phyloP scores from a whole-genome alignment of 1,139 yeast genomes.

The Zygoascus hellenicus region DNA sequence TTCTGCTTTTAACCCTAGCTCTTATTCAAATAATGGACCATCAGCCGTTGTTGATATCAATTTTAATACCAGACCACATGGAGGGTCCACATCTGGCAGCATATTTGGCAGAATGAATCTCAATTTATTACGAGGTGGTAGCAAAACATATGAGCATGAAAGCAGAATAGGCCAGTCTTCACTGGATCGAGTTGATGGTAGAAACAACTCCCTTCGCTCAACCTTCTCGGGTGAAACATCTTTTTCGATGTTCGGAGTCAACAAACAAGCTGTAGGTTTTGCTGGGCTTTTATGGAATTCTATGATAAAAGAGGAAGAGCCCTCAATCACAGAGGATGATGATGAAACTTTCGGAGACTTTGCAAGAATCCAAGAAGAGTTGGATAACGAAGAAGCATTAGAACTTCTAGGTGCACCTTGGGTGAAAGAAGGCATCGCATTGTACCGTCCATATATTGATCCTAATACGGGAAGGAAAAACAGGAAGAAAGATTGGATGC shows the following conservation, averaged over 20 bases:
- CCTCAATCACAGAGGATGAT: conserved; percentile 13
- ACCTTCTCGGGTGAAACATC: conserved; percentile 28
- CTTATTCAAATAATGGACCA: background rate
- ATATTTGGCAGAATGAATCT: conserved; percentile 24
- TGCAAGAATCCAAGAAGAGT: conserved; percentile 27
- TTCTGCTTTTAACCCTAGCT: background rate
- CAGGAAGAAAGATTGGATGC: conserved; percentile 30
- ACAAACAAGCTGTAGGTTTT: conserved; percentile 33
- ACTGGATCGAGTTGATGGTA: conserved; percentile 16
- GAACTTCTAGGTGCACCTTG: conserved; percentile 72
- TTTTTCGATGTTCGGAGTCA: conserved; percentile 22
- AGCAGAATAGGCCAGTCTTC: conserved; percentile 21
- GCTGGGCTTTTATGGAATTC: conserved; percentile 33
- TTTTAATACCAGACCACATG: conserved; percentile 5
- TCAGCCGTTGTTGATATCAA: conserved; percentile 7
- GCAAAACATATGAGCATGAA: conserved; percentile 21
- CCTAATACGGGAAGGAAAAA: conserved; percentile 29
- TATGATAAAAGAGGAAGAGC: conserved; percentile 30
- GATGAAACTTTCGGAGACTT: conserved; percentile 28
- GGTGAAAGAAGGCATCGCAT: conserved; percentile 64
- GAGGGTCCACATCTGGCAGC: conserved; percentile 16
- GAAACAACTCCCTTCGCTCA: conserved; percentile 29
- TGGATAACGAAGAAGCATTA: conserved; percentile 48
- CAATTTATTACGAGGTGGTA: conserved; percentile 19
- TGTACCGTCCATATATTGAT: conserved; percentile 41